Conservation (phyloP, 1,139 yeast genomes). For the Candida albicans region DNA sequence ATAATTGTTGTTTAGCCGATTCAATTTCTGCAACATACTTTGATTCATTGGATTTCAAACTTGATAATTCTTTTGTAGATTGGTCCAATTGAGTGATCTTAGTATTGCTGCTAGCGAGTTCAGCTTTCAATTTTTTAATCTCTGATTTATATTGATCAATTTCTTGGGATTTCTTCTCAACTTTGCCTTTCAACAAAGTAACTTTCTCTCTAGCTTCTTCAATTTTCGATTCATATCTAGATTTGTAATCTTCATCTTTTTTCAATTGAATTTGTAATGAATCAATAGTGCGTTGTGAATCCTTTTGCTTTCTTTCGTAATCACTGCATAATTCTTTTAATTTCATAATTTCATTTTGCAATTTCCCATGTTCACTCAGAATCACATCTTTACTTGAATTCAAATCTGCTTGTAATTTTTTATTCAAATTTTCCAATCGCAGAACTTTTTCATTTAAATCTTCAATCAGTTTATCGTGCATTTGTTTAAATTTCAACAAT, state of each 20-base stretch:
- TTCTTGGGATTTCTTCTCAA: slow-evolving; percentile 13
- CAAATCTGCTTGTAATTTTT: slow-evolving; percentile 12
- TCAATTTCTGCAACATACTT: slow-evolving; percentile 10
- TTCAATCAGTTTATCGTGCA: slow-evolving; percentile 15
- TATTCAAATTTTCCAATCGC: slow-evolving; percentile 15
- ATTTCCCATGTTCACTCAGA: slow-evolving; percentile 10
- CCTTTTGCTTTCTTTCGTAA: slow-evolving; percentile 6
- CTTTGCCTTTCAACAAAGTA: slow-evolving; percentile 11
- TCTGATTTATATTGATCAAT: slow-evolving; percentile 12
- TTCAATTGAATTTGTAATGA: slow-evolving; percentile 16
- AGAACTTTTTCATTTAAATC: slow-evolving; percentile 11
- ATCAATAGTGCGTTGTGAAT: slow-evolving; percentile 13
- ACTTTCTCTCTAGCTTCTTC: slow-evolving; percentile 15
- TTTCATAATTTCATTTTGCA: slow-evolving; percentile 10
- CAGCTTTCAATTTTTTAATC: slow-evolving; percentile 14
- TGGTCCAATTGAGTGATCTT: slow-evolving; percentile 5
- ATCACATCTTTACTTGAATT: slow-evolving; percentile 7
- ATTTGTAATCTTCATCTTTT: slow-evolving; percentile 12
- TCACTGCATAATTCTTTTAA: slow-evolving; percentile 10
- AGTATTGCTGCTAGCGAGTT: slow-evolving; percentile 9
- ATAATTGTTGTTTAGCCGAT: slow-evolving; percentile 5
- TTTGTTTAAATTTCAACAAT: slow-evolving; percentile 17
- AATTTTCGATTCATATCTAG: slow-evolving; percentile 14
- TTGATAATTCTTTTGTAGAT: slow-evolving; percentile 3
- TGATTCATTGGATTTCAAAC: slow-evolving; percentile 6